A percentile compares a stretch with the other conserved stretches of the same genome.
These are phyloP conservation scores for Picochlorum costavermella DNA, from an alignment of 139 green algal genomes.

Conservation along the genomic window DNA sequence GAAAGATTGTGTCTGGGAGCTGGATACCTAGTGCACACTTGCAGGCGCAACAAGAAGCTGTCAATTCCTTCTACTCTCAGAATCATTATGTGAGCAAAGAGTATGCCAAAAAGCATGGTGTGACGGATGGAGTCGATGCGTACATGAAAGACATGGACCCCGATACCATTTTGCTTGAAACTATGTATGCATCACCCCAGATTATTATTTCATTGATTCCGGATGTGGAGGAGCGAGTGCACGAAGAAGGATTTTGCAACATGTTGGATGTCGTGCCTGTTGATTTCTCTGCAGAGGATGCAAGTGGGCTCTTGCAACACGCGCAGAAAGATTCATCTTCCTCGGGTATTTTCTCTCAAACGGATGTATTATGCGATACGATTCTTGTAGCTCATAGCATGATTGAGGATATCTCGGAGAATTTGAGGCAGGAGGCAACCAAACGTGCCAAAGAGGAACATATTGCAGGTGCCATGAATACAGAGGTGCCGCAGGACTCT, in stretches of 20 bases:
- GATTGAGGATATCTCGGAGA: too few species aligned
- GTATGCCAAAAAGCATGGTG: conserved; percentile 47
- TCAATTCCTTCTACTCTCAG: conserved; percentile 68
- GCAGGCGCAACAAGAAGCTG: conserved; percentile 49
- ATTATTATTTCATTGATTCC: conserved; percentile 38
- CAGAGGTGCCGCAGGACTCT: too few species aligned
- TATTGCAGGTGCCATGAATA: background rate
- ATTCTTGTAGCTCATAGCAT: background rate
- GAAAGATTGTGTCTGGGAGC: conserved; percentile 46
- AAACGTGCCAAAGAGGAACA: background rate
- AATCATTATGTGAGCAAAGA: conserved; percentile 75
- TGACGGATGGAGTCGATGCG: conserved; percentile 24
- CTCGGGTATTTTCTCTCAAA: background rate
- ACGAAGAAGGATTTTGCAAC: conserved; percentile 5
- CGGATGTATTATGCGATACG: background rate
- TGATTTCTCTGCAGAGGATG: conserved; percentile 3
- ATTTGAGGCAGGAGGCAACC: background rate
- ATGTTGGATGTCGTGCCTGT: background rate
- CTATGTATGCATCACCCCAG: conserved; percentile 44
- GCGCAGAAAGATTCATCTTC: background rate
- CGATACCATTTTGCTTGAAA: conserved; percentile 51
- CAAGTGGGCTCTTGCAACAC: background rate
- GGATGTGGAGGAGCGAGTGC: conserved; percentile 18
- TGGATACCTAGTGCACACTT: conserved; percentile 63
- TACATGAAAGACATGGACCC: conserved; percentile 54